Conservation (phyloP, 2,329 filamentous ascomycete species). For the Colletotrichum tanaceti region DNA sequence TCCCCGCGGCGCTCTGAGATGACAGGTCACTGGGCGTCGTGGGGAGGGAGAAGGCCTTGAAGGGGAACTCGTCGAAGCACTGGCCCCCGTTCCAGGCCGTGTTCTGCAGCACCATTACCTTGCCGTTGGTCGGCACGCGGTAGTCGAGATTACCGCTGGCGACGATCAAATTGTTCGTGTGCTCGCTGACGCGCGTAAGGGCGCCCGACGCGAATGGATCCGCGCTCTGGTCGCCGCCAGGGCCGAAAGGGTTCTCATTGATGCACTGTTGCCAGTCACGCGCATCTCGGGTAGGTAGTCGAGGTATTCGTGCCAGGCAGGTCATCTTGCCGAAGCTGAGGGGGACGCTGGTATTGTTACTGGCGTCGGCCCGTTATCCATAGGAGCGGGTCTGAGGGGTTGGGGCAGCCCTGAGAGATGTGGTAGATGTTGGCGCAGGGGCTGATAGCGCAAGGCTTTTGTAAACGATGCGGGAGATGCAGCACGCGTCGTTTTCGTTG, state of each 20-base stretch:
- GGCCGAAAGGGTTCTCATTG: constrained; percentile 54
- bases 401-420: constrained; percentile 77
- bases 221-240: constrained; percentile 58
- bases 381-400: constrained; percentile 75
- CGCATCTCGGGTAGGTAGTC: constrained; percentile 78
- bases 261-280: constrained; percentile 54
- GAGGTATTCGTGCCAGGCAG: constrained; percentile 69
- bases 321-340: constrained; percentile 72
- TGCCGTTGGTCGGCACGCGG: constrained; percentile 75
- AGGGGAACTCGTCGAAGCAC: constrained; percentile 73
- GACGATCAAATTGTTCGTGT: constrained; percentile 78
- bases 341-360: constrained; percentile 47
- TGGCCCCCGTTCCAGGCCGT: constrained; percentile 81
- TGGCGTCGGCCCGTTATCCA: constrained; percentile 73
- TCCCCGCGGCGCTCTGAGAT: constrained; percentile 27
- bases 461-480: constrained; percentile 64
- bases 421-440: constrained; percentile 87
- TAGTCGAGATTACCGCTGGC: constrained; percentile 78
- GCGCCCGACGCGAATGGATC: constrained; percentile 60
- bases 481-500: constrained; percentile 60
- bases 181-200: constrained; percentile 78
- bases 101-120: constrained; percentile 79
- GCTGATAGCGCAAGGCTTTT: constrained; percentile 68
- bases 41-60: constrained; percentile 75
- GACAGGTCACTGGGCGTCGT: constrained; percentile 17